Base-by-base conservation (phyloP, 805 yeast species). In the Nakazawaea ernobii region DNA sequence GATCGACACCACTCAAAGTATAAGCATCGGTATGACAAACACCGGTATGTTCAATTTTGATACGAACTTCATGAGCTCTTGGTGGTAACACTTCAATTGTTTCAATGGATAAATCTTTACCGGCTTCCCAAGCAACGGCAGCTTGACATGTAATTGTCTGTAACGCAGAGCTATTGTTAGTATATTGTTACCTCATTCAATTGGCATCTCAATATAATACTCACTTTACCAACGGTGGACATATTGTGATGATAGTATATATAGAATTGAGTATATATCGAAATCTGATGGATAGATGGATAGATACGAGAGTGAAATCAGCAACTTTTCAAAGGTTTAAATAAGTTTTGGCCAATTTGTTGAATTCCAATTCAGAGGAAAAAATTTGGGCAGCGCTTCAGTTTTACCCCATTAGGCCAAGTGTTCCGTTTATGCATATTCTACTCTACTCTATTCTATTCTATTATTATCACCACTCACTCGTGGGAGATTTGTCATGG, bases 1-100 rank as follows among this genome's bases (percentile, higher is more conserved):
- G 94, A 67, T 94, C 99, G 49, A 73, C 77, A 51, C 99, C 99
- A 42, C 95, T 84, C 55, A 94, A 75, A 9, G 98, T 92, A 75
- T 85, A 94, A 35, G 97, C 97, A 66, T 94, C 99, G 32, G 99
- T 94, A 73, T 94, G 99, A 68, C 99, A 94, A 35, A 94, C 96
- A 65, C 97, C 99, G 29, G 97, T 86, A 71, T 86, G 77, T 44
- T 74, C 74, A 49, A 94, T 70, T 69, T 89, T 86, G 66, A 94
- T 86, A 68, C 99, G 85, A 42, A 94, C 98, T 71, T 94, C 99
- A 64, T 94, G 97, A 42, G 97, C 96, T 67, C 80, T 85, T 57
- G 99, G 99, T 24, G 99, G 90, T 24, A 78, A 84, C 39, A 94
- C 99, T 62, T 85, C 89, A 55, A 94, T 77, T 51, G 86, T 86